Percentiles rank a stretch among this genome's conserved stretches.
phyloP scores from a whole-genome alignment of 768 basidiomycete genomes.

The Collybia sp. region DNA sequence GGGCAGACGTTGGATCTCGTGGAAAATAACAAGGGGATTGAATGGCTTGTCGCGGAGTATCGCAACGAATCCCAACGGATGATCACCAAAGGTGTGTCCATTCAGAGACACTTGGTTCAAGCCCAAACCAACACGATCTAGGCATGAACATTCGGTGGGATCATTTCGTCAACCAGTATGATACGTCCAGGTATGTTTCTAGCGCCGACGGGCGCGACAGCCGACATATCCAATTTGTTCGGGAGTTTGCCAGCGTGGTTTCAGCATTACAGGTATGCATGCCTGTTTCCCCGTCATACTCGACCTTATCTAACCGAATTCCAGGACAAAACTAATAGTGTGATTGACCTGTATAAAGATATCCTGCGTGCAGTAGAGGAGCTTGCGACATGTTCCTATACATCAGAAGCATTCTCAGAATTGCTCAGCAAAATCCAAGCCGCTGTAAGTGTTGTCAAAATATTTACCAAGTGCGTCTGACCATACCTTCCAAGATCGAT shows the following conservation, averaged over 20 bases:
- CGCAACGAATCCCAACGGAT: slow-evolving; percentile 91
- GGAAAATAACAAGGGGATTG: slow-evolving; percentile 86
- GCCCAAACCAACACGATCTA: slow-evolving; percentile 19
- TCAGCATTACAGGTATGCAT: slow-evolving; percentile 76
- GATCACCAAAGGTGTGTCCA: slow-evolving; percentile 75
- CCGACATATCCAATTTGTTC: slow-evolving; percentile 88
- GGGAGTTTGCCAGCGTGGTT: slow-evolving; percentile 91
- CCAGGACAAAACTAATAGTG: slow-evolving; percentile 90
- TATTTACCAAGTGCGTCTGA: neutral
- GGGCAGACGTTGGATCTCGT: slow-evolving; percentile 92
- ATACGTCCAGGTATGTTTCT: slow-evolving; percentile 70
- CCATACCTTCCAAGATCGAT: slow-evolving; percentile 60
- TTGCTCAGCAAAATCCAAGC: slow-evolving; percentile 78
- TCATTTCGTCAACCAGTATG: slow-evolving; percentile 92
- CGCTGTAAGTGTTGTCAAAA: slow-evolving; percentile 48
- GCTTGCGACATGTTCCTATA: slow-evolving; percentile 82
- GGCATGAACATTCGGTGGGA: slow-evolving; percentile 98
- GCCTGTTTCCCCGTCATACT: neutral
- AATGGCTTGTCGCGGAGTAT: slow-evolving; percentile 93
- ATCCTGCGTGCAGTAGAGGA: slow-evolving; percentile 84
- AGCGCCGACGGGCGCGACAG: slow-evolving; percentile 77
- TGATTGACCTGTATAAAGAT: slow-evolving; percentile 88
- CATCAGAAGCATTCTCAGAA: slow-evolving; percentile 75
- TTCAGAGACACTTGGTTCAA: neutral
- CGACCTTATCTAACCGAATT: slow-evolving; percentile 1